Percentiles rank a stretch among this genome's conserved stretches.
These are phyloP conservation scores for Middelhovenomyces tepae DNA, from an alignment of 805 yeast genomes.

Conservation along the genomic window DNA sequence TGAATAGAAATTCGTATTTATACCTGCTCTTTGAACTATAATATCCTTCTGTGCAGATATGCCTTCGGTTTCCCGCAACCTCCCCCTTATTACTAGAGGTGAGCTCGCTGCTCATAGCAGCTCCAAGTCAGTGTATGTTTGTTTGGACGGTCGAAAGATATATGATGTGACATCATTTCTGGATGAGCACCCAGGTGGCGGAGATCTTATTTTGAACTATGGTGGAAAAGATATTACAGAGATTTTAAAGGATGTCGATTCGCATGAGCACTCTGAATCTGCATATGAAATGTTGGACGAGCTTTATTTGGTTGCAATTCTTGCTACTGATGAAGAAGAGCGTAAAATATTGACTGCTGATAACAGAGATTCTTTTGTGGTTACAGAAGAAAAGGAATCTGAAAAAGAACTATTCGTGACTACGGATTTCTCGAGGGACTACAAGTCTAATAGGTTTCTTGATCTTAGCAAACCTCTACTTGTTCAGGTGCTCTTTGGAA, in stretches of 20 bases:
- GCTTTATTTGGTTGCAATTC: slow-evolving; percentile 65
- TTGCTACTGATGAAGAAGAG: slow-evolving; percentile 78
- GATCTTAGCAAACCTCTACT: slow-evolving; percentile 79
- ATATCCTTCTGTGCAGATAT: too few relatives aligned
- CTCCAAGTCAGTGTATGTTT: slow-evolving; percentile 50
- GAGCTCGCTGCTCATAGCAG: slow-evolving; percentile 48
- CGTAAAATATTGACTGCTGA: slow-evolving; percentile 55
- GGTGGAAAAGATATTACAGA: slow-evolving; percentile 43
- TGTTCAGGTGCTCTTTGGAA: slow-evolving; percentile 66
- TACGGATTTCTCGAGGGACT: slow-evolving; percentile 71
- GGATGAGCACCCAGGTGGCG: slow-evolving; percentile 69
- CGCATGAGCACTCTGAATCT: slow-evolving; percentile 74
- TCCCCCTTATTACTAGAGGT: slow-evolving; percentile 53
- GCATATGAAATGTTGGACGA: slow-evolving; percentile 86
- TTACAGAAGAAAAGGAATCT: slow-evolving; percentile 49
- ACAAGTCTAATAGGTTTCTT: slow-evolving; percentile 68
- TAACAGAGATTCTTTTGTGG: slow-evolving; percentile 23
- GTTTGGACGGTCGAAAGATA: slow-evolving; percentile 68
- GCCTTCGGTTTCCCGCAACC: too few relatives aligned
- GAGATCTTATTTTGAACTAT: slow-evolving; percentile 39
- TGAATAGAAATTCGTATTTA: too few relatives aligned
- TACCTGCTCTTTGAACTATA: too few relatives aligned
- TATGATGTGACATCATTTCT: slow-evolving; percentile 72
- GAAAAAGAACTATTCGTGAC: slow-evolving; percentile 64
- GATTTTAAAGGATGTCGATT: slow-evolving; percentile 60